These are phyloP conservation scores for Monilinia fructicola DNA, from an alignment of 2,329 filamentous ascomycete genomes.

Conservation along the genomic window DNA sequence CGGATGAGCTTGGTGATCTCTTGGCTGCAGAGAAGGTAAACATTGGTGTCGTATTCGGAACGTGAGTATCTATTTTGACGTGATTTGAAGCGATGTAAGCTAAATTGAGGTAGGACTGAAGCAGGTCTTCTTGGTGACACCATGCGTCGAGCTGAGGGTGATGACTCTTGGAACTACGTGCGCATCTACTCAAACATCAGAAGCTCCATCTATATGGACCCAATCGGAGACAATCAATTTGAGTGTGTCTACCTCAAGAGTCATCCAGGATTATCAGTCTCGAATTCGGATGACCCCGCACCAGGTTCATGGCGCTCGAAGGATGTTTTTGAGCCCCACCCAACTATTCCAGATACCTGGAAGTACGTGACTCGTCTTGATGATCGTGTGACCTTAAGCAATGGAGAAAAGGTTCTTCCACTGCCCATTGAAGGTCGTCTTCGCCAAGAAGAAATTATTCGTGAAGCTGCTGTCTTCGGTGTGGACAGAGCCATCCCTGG, in stretches of 20 bases:
- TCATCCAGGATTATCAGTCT: slow-evolving; percentile 43
- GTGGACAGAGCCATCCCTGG: slow-evolving; percentile 53
- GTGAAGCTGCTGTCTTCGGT: slow-evolving; percentile 59
- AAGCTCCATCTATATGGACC: slow-evolving; percentile 30
- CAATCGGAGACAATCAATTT: slow-evolving; percentile 39
- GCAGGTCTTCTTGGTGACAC: slow-evolving; percentile 61
- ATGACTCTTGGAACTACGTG: slow-evolving; percentile 62
- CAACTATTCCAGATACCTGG: slow-evolving; percentile 45
- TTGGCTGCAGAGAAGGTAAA: slow-evolving; percentile 54
- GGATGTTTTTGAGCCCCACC: slow-evolving; percentile 48
- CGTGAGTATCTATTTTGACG: slow-evolving; percentile 23
- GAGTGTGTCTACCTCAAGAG: slow-evolving; percentile 42
- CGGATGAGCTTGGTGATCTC: slow-evolving; percentile 56
- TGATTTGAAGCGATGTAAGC: not conserved
- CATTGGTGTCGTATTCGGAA: slow-evolving; percentile 55
- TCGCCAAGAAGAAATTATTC: slow-evolving; percentile 51
- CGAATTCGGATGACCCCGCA: slow-evolving; percentile 45
- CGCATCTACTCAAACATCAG: slow-evolving; percentile 36
- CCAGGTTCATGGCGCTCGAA: slow-evolving; percentile 48
- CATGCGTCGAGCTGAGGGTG: slow-evolving; percentile 48
- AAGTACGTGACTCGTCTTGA: slow-evolving; percentile 49
- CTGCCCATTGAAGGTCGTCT: slow-evolving; percentile 53
- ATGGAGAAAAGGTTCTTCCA: slow-evolving; percentile 51
- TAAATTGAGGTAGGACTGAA: slow-evolving; percentile 47
- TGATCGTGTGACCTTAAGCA: slow-evolving; percentile 48